These are phyloP conservation scores for Sporothrix globosa DNA, from an alignment of 2,329 filamentous ascomycete genomes.

Conservation along the genomic window DNA sequence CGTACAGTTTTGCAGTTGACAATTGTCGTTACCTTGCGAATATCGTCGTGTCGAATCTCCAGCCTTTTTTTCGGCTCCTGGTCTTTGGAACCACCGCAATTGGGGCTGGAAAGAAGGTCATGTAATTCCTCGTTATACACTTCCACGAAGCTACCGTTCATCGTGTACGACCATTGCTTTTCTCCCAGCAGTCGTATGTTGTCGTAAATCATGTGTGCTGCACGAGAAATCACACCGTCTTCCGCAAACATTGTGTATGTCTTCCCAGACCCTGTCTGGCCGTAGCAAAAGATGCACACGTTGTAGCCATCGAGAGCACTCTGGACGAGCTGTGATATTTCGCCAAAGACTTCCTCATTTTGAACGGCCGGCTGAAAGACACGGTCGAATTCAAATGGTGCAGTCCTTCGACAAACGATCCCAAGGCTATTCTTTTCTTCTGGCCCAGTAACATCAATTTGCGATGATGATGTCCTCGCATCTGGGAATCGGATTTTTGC, in stretches of 20 bases:
- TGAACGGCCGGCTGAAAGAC: constrained; percentile 79
- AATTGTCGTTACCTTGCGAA: constrained; percentile 78
- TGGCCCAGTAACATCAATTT: constrained; percentile 80
- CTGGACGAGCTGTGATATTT: constrained; percentile 96
- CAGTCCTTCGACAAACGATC: constrained; percentile 73
- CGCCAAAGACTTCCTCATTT: constrained; percentile 88
- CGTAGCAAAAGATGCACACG: constrained; percentile 98
- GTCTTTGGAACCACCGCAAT: constrained; percentile 51
- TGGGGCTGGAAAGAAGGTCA: constrained; percentile 69
- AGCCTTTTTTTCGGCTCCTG: constrained; percentile 79
- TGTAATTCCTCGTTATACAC: constrained; percentile 98
- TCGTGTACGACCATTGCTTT: constrained; percentile 91
- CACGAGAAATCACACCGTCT: constrained; percentile 93
- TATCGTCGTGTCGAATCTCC: constrained; percentile 84
- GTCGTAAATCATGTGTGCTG: constrained; percentile 90
- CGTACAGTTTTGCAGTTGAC: constrained; percentile 76
- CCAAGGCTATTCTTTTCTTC: constrained; percentile 82
- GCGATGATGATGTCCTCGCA: constrained; percentile 80
- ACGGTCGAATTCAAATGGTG: constrained; percentile 88
- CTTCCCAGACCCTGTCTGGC: constrained; percentile 95
- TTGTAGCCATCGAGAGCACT: constrained; percentile 97
- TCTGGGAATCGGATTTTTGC: constrained; percentile 81
- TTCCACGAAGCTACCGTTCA: constrained; percentile 94
- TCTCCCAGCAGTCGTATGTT: constrained; percentile 81
- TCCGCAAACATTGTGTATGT: constrained; percentile 91